phyloP scores from a whole-genome alignment of 2,329 filamentous ascomycete genomes.

The Fusarium pseudoanthophilum region DNA sequence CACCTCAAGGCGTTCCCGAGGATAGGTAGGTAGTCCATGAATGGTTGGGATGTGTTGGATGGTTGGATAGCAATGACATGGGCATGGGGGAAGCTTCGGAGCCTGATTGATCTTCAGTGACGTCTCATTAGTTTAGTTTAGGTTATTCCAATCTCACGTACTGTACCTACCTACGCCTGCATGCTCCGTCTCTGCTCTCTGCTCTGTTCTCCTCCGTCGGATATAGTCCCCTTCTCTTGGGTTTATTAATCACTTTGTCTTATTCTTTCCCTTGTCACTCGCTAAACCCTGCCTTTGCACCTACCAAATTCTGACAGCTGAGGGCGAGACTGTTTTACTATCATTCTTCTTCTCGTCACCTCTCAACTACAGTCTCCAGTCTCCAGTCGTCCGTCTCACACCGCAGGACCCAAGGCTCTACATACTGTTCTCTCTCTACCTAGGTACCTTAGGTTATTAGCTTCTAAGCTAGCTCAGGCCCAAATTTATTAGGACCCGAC shows the following conservation, averaged over 20 bases:
- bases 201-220: neutral
- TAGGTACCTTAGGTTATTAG: neutral
- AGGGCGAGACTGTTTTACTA: neutral
- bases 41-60: neutral
- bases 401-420: slow-evolving; percentile 12
- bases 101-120: slow-evolving; percentile 43
- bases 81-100: slow-evolving; percentile 38
- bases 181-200: neutral
- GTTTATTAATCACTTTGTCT: neutral
- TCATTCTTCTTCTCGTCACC: neutral
- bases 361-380: neutral
- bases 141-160: slow-evolving; percentile 11
- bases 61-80: neutral
- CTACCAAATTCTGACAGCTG: slow-evolving; percentile 10
- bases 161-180: neutral
- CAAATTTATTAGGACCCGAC: neutral
- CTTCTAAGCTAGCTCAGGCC: neutral
- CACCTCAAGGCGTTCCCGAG: slow-evolving; percentile 3
- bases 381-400: neutral
- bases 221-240: neutral
- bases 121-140: slow-evolving; percentile 32
- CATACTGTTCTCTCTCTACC: neutral
- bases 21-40: neutral
- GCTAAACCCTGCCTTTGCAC: slow-evolving; percentile 31
- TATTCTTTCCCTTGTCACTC: slow-evolving; percentile 22